Evolutionary conservation across 148 eudicot genomes (phyloP).

Genomic region (Persicaria maculosa): DNA sequence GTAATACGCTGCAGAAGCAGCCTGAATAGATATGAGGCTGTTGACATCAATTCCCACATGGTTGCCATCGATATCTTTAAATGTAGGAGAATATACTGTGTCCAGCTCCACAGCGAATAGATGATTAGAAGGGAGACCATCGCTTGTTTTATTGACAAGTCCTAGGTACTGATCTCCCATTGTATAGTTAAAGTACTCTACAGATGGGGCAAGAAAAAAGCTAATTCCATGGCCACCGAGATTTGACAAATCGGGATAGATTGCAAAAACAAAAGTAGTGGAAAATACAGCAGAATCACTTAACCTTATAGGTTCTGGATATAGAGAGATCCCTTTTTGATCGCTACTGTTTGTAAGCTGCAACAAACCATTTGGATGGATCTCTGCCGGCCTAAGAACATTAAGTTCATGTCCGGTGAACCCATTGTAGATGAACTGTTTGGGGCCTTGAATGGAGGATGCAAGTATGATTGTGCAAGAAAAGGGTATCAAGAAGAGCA

Average conservation of each 20-base stretch:
- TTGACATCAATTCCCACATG: slow-evolving; percentile 7
- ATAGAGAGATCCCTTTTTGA: background rate
- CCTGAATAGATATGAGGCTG: background rate
- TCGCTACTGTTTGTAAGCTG: background rate
- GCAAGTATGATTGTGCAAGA: background rate
- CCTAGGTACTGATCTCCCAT: background rate
- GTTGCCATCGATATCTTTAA: slow-evolving; percentile 7
- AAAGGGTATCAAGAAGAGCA: background rate
- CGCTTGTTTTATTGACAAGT: background rate
- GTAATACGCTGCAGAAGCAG: slow-evolving; percentile 2
- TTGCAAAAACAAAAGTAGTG: slow-evolving; percentile 7
- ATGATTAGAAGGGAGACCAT: background rate
- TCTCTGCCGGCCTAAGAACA: background rate
- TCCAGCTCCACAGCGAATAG: slow-evolving; percentile 6
- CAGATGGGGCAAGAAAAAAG: slow-evolving; percentile 8
- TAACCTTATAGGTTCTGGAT: slow-evolving; percentile 6
- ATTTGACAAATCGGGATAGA: background rate
- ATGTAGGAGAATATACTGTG: background rate
- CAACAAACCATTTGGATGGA: slow-evolving; percentile 6
- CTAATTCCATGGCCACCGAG: background rate
- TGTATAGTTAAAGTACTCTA: slow-evolving; percentile 4
- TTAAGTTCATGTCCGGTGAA: slow-evolving; percentile 8
- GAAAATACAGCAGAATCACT: background rate
- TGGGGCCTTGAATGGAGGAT: background rate
- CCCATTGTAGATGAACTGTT: slow-evolving; percentile 16